Conservation (phyloP, 164 flowering plant genomes). For the Berberis vulgaris region DNA sequence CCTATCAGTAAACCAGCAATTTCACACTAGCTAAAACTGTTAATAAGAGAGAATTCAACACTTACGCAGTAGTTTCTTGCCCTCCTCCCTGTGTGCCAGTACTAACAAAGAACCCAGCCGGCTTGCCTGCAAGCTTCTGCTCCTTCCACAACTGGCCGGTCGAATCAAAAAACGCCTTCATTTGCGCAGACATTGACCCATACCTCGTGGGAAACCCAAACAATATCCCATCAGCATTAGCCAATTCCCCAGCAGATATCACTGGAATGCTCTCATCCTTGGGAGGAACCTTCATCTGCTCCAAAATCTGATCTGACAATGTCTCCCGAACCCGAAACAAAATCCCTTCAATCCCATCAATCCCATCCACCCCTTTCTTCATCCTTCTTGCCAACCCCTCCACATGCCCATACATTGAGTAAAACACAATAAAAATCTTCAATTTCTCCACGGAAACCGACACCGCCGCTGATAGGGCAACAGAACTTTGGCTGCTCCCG, state of each 20-base stretch:
- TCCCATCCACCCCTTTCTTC: conserved; percentile 53
- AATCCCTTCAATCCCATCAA: conserved; percentile 55
- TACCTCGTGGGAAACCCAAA: conserved; percentile 80
- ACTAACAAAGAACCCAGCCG: conserved; percentile 73
- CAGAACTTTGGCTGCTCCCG: conserved; percentile 8
- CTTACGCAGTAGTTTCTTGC: conserved; percentile 82
- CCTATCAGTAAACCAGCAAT: no score
- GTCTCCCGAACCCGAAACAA: conserved; percentile 62
- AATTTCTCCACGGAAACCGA: conserved; percentile 13
- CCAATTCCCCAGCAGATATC: conserved; percentile 41
- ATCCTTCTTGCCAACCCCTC: conserved; percentile 50
- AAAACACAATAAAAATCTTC: conserved; percentile 54
- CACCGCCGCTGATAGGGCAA: not conserved
- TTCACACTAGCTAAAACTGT: not conserved
- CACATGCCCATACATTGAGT: conserved; percentile 69
- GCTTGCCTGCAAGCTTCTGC: conserved; percentile 62
- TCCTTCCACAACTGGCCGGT: conserved; percentile 55
- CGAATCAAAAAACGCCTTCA: conserved; percentile 69
- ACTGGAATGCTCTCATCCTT: conserved; percentile 38
- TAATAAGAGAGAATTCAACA: not conserved
- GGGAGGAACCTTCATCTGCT: conserved; percentile 48
- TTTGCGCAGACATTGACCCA: conserved; percentile 66
- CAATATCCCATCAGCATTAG: conserved; percentile 49
- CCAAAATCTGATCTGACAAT: conserved; percentile 31
- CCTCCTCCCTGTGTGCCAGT: conserved; percentile 88